phyloP scores from a whole-genome alignment of 2,329 filamentous ascomycete genomes.

The Tolypocladium ophioglossoides region DNA sequence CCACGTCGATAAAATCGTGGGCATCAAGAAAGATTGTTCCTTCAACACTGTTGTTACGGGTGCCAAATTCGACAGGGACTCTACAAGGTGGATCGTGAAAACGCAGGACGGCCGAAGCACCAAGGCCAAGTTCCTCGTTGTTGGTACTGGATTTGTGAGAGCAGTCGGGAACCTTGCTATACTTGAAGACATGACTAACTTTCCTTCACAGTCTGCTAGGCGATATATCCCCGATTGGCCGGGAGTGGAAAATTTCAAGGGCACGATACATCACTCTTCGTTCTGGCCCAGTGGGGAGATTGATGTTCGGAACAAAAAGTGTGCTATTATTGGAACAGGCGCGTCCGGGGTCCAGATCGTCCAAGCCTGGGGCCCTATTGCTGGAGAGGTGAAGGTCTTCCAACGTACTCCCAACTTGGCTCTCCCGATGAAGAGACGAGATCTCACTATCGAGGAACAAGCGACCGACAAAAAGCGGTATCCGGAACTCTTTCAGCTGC shows the following conservation, averaged over 20 bases:
- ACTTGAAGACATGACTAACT: background rate
- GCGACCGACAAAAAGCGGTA: constrained; percentile 32
- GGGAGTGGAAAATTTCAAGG: constrained; percentile 49
- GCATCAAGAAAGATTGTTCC: constrained; percentile 44
- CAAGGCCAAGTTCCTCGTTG: constrained; percentile 38
- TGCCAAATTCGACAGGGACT: constrained; percentile 37
- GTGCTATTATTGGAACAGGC: constrained; percentile 54
- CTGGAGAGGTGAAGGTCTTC: constrained; percentile 45
- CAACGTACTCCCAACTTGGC: constrained; percentile 58
- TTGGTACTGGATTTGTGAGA: constrained; percentile 41
- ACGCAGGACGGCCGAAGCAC: constrained; percentile 38
- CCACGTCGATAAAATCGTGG: constrained; percentile 43
- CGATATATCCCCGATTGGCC: constrained; percentile 51
- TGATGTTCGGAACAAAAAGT: constrained; percentile 45
- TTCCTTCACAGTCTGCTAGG: constrained; percentile 34
- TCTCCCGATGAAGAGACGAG: constrained; percentile 45
- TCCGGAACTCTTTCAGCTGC: constrained; percentile 38
- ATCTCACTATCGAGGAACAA: constrained; percentile 27
- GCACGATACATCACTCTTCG: constrained; percentile 47
- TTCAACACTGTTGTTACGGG: constrained; percentile 45
- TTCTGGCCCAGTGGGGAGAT: constrained; percentile 49
- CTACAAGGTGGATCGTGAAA: constrained; percentile 37
- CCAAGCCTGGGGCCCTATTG: constrained; percentile 46
- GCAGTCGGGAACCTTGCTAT: background rate
- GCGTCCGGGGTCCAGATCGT: constrained; percentile 54